Evolutionary conservation across 768 basidiomycete genomes (phyloP).

Genomic region (Boletus rufocinnamomeus): DNA sequence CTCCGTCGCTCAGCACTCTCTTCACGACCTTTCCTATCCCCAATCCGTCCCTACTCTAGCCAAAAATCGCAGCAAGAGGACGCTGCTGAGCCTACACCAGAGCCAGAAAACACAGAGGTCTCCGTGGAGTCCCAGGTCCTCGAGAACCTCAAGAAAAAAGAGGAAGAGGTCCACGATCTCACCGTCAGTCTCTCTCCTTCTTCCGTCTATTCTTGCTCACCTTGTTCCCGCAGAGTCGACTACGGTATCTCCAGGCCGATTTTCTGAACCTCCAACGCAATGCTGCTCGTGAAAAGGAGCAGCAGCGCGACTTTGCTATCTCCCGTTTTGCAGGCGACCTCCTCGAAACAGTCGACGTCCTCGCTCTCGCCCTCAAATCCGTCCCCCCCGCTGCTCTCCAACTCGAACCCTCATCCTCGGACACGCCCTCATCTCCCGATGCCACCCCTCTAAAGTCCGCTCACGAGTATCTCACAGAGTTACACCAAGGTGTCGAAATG

Average conservation of each 20-base stretch:
- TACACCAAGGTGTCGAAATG: slow-evolving; percentile 87
- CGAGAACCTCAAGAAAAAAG: slow-evolving; percentile 75
- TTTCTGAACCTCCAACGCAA: slow-evolving; percentile 94
- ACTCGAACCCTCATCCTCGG: slow-evolving; percentile 26
- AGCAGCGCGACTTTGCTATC: slow-evolving; percentile 93
- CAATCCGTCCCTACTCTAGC: slow-evolving; percentile 60
- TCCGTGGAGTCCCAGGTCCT: slow-evolving; percentile 41
- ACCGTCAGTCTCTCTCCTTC: slow-evolving; percentile 54
- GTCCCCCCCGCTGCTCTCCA: slow-evolving; percentile 56
- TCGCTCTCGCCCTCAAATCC: slow-evolving; percentile 80
- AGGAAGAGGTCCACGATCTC: slow-evolving; percentile 79
- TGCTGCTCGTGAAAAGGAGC: slow-evolving; percentile 86
- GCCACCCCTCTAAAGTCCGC: slow-evolving; percentile 50
- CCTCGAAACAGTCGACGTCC: slow-evolving; percentile 88
- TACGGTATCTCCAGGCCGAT: slow-evolving; percentile 93
- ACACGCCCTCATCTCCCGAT: slow-evolving; percentile 31
- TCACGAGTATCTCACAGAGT: slow-evolving; percentile 60
- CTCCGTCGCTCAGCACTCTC: slow-evolving; percentile 41
- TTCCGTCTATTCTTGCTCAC: slow-evolving; percentile 8
- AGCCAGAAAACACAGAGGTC: slow-evolving; percentile 22
- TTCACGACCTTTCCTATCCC: slow-evolving; percentile 22
- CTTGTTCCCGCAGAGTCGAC: slow-evolving; percentile 61
- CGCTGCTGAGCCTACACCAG: slow-evolving; percentile 18
- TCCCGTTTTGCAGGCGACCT: slow-evolving; percentile 88
- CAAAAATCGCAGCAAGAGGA: slow-evolving; percentile 38